Base-by-base conservation (phyloP, 2,329 filamentous ascomycete genomes). In the Aspergillus sp. region DNA sequence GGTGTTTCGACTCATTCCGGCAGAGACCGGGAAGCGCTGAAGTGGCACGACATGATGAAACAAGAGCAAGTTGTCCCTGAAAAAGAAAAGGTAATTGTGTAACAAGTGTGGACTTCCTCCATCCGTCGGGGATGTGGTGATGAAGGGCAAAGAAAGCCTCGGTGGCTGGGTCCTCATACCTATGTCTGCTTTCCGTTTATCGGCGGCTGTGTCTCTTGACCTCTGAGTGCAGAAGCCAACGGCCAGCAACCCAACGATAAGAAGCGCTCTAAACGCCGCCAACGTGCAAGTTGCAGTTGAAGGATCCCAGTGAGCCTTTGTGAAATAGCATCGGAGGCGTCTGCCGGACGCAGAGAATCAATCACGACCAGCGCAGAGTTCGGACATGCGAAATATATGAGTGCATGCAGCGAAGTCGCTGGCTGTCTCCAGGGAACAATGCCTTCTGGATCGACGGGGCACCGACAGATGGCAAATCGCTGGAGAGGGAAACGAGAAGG, bases 191-290 rank as follows among this genome's bases (percentile, higher is more conserved):
- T 43, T 47, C 48, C 45, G 53, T 43, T 46, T 48, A 46, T 56
- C 50, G 52, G 57, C 57, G 52, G 54, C 52, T 59, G 45, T 43
- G 45, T 43, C 38, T 47, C 45, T 48, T 34, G 19, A 32, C 42
- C 21, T 40, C 38, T 23, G 40, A 53, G 52, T 53, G 60, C 31
- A 50, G 56, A 47, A 54, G 49, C 48, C 36, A 50, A 46, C 25
- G 52, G 20, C 50, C 44, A 51, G 49, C 47, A 52, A 52, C 41
- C 31, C 57, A 62, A 58, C 58, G 52, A 62, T 49, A 38, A 60
- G 64, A 70, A 69, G 65, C 66, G 66, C 67, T 64, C 58, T 67
- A 69, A 58, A 67, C 67, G 67, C 67, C 59, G 49, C 53, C 49
- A 59, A 54, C 52, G 34, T 58, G 58, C 46, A 25, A 58, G 17